These are phyloP conservation scores for Tolypocladium nubicola DNA, from an alignment of 2,329 filamentous ascomycete genomes.

Conservation along the genomic window DNA sequence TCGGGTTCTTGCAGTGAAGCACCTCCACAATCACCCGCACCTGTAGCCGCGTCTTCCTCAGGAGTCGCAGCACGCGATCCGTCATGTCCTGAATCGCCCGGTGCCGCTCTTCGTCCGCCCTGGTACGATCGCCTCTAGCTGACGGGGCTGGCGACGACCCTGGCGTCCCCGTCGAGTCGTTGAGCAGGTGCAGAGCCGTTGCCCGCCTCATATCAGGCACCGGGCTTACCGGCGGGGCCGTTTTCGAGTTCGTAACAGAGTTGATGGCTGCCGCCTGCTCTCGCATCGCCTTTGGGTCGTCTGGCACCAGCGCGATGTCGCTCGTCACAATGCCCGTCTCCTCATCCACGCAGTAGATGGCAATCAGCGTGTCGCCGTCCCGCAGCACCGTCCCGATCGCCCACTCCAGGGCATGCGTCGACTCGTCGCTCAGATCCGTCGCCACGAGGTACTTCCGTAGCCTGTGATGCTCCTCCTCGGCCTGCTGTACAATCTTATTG, in stretches of 20 bases:
- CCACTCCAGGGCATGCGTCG: conserved; percentile 93
- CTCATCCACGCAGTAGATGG: conserved; percentile 89
- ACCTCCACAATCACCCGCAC: conserved; percentile 92
- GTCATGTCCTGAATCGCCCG: conserved; percentile 77
- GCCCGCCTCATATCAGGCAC: conserved; percentile 22
- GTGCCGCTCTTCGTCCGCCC: conserved; percentile 67
- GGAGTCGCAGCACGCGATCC: conserved; percentile 68
- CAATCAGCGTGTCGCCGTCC: conserved; percentile 87
- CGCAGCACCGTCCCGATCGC: conserved; percentile 89
- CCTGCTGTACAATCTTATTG: conserved; percentile 61
- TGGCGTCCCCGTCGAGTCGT: conserved; percentile 21
- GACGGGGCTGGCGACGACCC: conserved; percentile 37
- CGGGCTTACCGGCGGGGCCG: conserved; percentile 18
- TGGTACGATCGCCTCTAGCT: conserved; percentile 39
- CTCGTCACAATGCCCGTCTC: conserved; percentile 51
- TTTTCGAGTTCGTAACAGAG: conserved; percentile 40
- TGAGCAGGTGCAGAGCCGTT: conserved; percentile 15
- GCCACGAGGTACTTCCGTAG: conserved; percentile 91
- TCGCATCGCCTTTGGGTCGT: conserved; percentile 64
- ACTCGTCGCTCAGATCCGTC: conserved; percentile 88
- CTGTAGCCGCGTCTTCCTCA: conserved; percentile 86
- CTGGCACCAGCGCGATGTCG: conserved; percentile 48
- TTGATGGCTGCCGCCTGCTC: conserved; percentile 66
- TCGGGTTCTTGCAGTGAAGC: conserved; percentile 95
- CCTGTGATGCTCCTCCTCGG: conserved; percentile 66